These are phyloP conservation scores for Podospora didyma DNA, from an alignment of 495 filamentous ascomycete species.

Conservation along the genomic window DNA sequence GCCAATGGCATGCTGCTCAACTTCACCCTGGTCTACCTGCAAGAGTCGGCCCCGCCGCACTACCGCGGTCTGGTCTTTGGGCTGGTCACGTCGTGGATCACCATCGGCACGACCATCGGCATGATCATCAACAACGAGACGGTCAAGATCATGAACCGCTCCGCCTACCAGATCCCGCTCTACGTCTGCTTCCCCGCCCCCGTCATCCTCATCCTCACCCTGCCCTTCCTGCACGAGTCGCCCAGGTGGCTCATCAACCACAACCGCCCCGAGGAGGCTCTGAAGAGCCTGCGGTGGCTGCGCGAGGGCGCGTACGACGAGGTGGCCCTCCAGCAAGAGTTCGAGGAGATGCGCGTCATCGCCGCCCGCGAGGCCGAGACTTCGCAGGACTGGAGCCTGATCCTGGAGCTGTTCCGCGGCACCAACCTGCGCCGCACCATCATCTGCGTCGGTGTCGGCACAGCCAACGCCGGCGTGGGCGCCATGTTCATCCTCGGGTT, in stretches of 20 bases:
- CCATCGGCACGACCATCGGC: conserved; percentile 46
- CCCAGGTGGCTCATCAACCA: conserved; percentile 54
- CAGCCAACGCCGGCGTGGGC: not conserved
- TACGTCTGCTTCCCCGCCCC: conserved; percentile 51
- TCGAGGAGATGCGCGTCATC: conserved; percentile 42
- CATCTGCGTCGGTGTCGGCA: conserved; percentile 1
- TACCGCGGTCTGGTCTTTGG: conserved; percentile 44
- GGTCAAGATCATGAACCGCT: conserved; percentile 30
- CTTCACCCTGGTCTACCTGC: conserved; percentile 50
- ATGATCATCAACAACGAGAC: conserved; percentile 53
- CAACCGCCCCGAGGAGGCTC: conserved; percentile 39
- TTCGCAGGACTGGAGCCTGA: conserved; percentile 17
- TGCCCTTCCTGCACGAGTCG: conserved; percentile 53
- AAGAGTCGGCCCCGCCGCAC: conserved; percentile 36
- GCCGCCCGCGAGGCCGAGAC: conserved; percentile 37
- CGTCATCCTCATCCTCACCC: conserved; percentile 37
- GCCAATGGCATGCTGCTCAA: conserved; percentile 49
- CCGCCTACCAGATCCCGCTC: conserved; percentile 50
- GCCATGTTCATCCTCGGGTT: too few species aligned
- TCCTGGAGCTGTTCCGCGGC: not conserved
- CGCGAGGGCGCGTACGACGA: conserved; percentile 31
- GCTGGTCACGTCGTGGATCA: conserved; percentile 31
- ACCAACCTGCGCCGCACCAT: conserved; percentile 1
- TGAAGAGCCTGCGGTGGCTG: conserved; percentile 37
- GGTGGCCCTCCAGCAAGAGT: conserved; percentile 40